Evolutionary conservation across 2,329 filamentous ascomycete species (phyloP).

Genomic region (Talaromyces funiculosus): DNA sequence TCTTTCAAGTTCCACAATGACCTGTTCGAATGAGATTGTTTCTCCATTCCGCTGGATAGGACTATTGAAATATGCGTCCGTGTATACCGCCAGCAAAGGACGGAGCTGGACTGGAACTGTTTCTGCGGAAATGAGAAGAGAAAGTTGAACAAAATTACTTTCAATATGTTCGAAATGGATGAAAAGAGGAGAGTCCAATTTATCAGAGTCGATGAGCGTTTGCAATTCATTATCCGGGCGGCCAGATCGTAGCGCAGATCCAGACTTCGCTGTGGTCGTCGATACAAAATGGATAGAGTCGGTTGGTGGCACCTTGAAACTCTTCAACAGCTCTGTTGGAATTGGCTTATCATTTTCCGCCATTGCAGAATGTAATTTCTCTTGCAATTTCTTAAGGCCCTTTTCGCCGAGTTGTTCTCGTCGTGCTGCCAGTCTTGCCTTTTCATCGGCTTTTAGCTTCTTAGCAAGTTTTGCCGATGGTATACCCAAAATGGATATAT

Average conservation of each 20-base stretch:
- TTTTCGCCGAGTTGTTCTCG: slow-evolving; percentile 75
- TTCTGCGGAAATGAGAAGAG: slow-evolving; percentile 71
- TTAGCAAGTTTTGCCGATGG: slow-evolving; percentile 75
- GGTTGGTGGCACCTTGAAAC: slow-evolving; percentile 74
- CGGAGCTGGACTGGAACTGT: slow-evolving; percentile 74
- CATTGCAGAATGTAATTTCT: slow-evolving; percentile 77
- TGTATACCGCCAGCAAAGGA: slow-evolving; percentile 77
- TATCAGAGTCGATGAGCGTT: slow-evolving; percentile 65
- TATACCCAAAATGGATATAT: slow-evolving; percentile 81
- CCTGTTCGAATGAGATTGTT: slow-evolving; percentile 79
- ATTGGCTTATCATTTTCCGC: slow-evolving; percentile 83
- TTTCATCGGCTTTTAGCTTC: slow-evolving; percentile 75
- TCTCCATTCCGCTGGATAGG: slow-evolving; percentile 73
- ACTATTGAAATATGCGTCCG: slow-evolving; percentile 90
- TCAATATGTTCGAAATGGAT: slow-evolving; percentile 95
- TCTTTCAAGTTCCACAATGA: slow-evolving; percentile 83
- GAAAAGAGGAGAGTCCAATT: slow-evolving; percentile 66
- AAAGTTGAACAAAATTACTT: slow-evolving; percentile 85
- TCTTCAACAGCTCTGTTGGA: slow-evolving; percentile 71
- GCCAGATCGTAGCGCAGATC: slow-evolving; percentile 67
- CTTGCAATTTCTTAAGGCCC: slow-evolving; percentile 67
- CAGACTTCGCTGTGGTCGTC: slow-evolving; percentile 76
- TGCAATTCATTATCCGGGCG: slow-evolving; percentile 65
- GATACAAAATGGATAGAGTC: slow-evolving; percentile 94
- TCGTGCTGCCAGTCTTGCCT: slow-evolving; percentile 69